phyloP scores from a whole-genome alignment of 371 early-diverging fungal species.

The Chytridium lagenaria region DNA sequence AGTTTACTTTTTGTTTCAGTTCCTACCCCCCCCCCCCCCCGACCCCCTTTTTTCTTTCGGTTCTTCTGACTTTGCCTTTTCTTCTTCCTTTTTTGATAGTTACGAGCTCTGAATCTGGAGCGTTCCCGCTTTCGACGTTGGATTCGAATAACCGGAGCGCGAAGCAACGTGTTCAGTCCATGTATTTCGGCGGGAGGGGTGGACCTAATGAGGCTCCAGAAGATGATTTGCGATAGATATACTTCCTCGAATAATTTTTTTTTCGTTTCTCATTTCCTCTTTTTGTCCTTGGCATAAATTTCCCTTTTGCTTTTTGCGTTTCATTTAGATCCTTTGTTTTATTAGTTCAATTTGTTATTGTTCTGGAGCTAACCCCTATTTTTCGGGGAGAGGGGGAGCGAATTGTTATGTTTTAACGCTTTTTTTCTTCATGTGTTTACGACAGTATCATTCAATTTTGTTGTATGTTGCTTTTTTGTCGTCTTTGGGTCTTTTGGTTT shows the following conservation, averaged over 20 bases:
- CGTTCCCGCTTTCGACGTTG: constrained; percentile 15
- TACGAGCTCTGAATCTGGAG: constrained; percentile 15
- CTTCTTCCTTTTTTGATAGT: constrained; percentile 6
- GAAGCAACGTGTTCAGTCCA: constrained; percentile 20
- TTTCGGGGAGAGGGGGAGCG: background rate
- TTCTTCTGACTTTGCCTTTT: background rate
- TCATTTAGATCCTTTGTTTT: background rate
- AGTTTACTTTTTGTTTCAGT: background rate
- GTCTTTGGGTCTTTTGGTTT: background rate
- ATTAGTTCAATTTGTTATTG: background rate
- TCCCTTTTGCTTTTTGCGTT: background rate
- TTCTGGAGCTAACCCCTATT: background rate
- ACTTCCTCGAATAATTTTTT: background rate
- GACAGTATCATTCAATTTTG: constrained; percentile 7
- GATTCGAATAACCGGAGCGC: background rate
- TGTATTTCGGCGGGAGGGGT: constrained; percentile 16
- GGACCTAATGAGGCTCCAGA: background rate
- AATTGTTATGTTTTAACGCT: background rate
- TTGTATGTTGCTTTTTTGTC: background rate
- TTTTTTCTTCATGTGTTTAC: constrained; percentile 5
- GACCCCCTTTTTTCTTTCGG: background rate
- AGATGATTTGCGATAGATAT: background rate
- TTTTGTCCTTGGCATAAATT: background rate
- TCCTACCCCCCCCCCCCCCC: background rate
- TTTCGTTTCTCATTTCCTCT: background rate